Evolutionary conservation across 768 basidiomycete genomes (phyloP).

Genomic region (Pleurotus giganteus): DNA sequence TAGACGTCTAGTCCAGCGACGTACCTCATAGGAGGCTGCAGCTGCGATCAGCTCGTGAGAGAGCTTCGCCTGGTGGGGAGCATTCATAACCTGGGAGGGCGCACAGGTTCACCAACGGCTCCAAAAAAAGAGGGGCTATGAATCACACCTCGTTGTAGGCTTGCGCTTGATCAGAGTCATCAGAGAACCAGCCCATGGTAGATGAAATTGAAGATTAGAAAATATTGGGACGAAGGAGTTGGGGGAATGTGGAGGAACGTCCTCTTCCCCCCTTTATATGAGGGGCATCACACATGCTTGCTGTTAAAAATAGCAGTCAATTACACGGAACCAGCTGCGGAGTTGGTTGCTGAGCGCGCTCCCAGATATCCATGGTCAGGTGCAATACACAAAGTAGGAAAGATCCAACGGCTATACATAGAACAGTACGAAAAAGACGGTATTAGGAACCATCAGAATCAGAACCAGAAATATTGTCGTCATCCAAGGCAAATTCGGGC

Average conservation of each 20-base stretch:
- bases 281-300: too few species aligned
- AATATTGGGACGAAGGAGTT: neutral
- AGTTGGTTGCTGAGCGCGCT: too few species aligned
- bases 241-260: neutral
- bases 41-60: conserved; percentile 68
- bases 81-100: conserved; percentile 43
- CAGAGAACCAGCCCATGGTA: conserved; percentile 41
- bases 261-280: too few species aligned
- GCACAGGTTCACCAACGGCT: conserved; percentile 26
- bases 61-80: conserved; percentile 54
- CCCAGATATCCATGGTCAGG: too few species aligned
- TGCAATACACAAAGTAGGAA: too few species aligned
- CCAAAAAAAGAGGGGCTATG: neutral
- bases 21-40: conserved; percentile 64
- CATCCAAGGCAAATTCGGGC: neutral
- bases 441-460: neutral
- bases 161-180: conserved; percentile 37
- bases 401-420: conserved; percentile 3
- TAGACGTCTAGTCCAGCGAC: neutral
- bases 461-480: neutral
- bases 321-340: too few species aligned
- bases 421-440: conserved; percentile 1
- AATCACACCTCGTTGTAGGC: conserved; percentile 31
- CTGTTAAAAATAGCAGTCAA: too few species aligned
- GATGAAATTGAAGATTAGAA: conserved; percentile 13